These are phyloP conservation scores for Boletus rufocinnamomeus DNA, from an alignment of 768 basidiomycete genomes.

Conservation along the genomic window DNA sequence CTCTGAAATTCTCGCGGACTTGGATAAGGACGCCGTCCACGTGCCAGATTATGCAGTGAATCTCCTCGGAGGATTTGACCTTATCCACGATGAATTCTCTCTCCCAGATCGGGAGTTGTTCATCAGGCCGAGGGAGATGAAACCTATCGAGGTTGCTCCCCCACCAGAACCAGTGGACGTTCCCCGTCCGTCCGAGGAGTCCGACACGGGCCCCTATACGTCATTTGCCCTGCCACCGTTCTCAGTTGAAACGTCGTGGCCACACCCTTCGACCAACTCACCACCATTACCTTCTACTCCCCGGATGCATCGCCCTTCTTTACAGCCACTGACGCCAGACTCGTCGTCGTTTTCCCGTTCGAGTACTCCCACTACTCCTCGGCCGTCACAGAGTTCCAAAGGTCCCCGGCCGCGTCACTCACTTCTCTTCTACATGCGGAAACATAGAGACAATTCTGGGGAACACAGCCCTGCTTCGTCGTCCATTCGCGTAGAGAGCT, in stretches of 20 bases:
- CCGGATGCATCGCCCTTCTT: constrained; percentile 24
- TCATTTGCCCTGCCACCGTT: constrained; percentile 34
- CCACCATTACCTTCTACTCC: constrained; percentile 24
- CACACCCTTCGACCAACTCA: constrained; percentile 23
- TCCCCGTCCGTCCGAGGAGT: constrained; percentile 35
- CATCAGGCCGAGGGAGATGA: constrained; percentile 33
- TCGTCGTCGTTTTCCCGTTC: constrained; percentile 34
- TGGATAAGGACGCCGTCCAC: constrained; percentile 36
- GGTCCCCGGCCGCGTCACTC: constrained; percentile 31
- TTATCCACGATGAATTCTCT: constrained; percentile 35
- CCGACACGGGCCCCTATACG: constrained; percentile 35
- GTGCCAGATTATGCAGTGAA: constrained; percentile 49
- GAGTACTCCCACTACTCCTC: constrained; percentile 33
- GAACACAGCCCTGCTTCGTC: constrained; percentile 31
- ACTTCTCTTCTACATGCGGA: constrained; percentile 36
- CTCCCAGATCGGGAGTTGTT: constrained; percentile 37
- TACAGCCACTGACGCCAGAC: constrained; percentile 34
- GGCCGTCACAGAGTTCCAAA: constrained; percentile 28
- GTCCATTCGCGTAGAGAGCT: constrained; percentile 21
- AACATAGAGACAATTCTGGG: constrained; percentile 17
- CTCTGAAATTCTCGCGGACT: constrained; percentile 39
- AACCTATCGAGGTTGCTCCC: constrained; percentile 30
- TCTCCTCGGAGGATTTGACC: constrained; percentile 46
- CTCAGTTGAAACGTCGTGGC: constrained; percentile 23
- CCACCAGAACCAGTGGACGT: constrained; percentile 20